A percentile compares a stretch with the other conserved stretches of the same genome.
phyloP scores from a whole-genome alignment of 805 yeast genomes.

The Schizosaccharomyces octosporus region DNA sequence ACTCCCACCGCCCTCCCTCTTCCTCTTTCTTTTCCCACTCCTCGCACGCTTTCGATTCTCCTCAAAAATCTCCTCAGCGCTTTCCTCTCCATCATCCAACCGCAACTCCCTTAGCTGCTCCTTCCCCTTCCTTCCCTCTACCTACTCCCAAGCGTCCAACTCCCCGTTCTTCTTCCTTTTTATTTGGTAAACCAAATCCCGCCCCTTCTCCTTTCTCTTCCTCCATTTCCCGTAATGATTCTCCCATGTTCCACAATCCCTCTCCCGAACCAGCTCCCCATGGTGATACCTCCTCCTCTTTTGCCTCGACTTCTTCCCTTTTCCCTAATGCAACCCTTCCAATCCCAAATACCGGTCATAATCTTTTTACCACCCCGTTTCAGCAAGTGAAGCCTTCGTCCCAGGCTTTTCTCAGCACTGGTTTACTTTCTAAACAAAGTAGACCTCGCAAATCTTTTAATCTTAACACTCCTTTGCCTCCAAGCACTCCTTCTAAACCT shows the following conservation, averaged over 20 bases:
- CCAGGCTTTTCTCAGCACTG: slow-evolving; percentile 57
- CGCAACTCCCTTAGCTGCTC: background rate
- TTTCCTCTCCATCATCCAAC: background rate
- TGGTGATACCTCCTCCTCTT: background rate
- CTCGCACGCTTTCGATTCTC: background rate
- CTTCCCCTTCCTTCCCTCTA: background rate
- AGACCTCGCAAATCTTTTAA: background rate
- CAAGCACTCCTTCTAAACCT: background rate
- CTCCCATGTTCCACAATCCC: background rate
- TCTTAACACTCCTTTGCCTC: background rate
- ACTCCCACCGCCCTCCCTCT: background rate
- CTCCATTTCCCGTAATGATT: background rate
- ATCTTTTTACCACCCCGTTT: background rate
- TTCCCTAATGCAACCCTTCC: background rate
- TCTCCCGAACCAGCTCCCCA: background rate
- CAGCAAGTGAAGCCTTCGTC: slow-evolving; percentile 58
- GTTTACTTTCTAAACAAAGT: slow-evolving; percentile 34
- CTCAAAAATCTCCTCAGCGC: background rate
- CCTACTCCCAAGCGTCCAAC: background rate
- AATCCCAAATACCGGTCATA: background rate
- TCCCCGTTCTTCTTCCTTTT: background rate
- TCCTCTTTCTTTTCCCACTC: background rate
- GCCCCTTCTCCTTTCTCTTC: too few species aligned
- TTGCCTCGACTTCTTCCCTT: background rate
- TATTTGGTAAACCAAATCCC: background rate